Evolutionary conservation across 129 eudicot species (phyloP), one percentile per base, ranked within the genome.

Genomic region (Helichrysum umbraculigerum): DNA sequence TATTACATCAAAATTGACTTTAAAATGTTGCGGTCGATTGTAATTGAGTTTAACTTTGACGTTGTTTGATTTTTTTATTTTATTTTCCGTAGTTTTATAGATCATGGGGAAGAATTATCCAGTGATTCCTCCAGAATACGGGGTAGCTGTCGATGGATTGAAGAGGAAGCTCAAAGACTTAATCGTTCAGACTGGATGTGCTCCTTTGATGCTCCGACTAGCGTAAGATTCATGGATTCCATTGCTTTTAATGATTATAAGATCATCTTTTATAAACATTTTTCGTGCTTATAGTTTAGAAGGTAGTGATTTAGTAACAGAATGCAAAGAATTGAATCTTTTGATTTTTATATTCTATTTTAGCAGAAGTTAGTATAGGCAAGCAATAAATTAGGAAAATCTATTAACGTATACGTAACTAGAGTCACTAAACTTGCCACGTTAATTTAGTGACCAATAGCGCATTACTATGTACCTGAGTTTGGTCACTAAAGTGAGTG

Each of bases 201-300:
- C 62, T 19, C 62, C 62, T 57, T 57, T 57, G 29, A 57, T 57
- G 62, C 62, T 57, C 25, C 62, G 62, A 17, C 28, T 57, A 17
- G 25, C 62, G 62, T 57, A 57, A 57, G 62, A 57, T 37, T 6
- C 1, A 7, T 57, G 62, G 59, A 54, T 19, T 54, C 17, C 2
- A 6, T 54, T 54, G 59, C 20, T 17, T 6, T 52, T 52, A 6
- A 16, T 52, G 20, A 54, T 15, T 52, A 4, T 52, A 52, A 5
- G 22, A 52, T 52, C 6, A 11, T 17, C 5, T 52, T 17, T 12
- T 15, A 51, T 4, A 3, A 15, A 51, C 2, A 51, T n/a, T 16
- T n/a, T 16, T 51, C 3, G 6, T 3, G 6, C 1, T 16, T 51
- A 15, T 16, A 12, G 6, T 16, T 11, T 14, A 52, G 19, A 52